Evolutionary conservation across 257 asterid species (phyloP), one percentile per base, ranked within the genome.

Genomic region (Solanum sitiens): DNA sequence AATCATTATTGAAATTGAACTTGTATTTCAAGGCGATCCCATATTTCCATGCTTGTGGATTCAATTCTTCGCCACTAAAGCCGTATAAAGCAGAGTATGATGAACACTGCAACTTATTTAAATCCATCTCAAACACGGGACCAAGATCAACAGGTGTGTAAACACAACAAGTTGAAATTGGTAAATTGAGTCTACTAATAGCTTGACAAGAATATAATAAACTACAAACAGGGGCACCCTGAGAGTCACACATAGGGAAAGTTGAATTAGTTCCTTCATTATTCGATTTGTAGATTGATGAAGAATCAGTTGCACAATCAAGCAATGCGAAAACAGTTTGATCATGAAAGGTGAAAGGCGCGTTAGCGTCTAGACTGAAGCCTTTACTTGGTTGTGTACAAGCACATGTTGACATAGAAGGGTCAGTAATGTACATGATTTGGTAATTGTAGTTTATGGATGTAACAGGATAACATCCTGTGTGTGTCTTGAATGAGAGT

Each of bases 81-180:
- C 96, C 95, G 32, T 91, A 92, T 87, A 96, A 25, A 2, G 97
- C 96, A 0, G 99, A 95, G 71, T 96, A 95, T 13, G 98, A 92
- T 11, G 82, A 2, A 87, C 98, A 96, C 20, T 91, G 91, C 85
- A 95, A 85, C 85, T 95, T 94, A 87, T 85, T 85, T 91, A 95
- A 90, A 88, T 96, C 93, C 97, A 96, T 93, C 21, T 94, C 94
- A 21, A 94, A 96, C 1, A 97, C 86, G 1, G 98, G 99, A 42
- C 99, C 99, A 18, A 96, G 98, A 85, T 96, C 95, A 30, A 96
- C 98, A 1, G 98, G 98, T 21, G 98, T 87, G 88, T 95, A 96
- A 42, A 95, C 96, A 21, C 98, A 96, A 71, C 99, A 95, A 1
- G 94, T 87, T 8, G 98, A 92, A 18, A 87, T 87, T 1, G 96